Conservation (phyloP, 2,329 filamentous ascomycete species). For the Xylaria sp. region DNA sequence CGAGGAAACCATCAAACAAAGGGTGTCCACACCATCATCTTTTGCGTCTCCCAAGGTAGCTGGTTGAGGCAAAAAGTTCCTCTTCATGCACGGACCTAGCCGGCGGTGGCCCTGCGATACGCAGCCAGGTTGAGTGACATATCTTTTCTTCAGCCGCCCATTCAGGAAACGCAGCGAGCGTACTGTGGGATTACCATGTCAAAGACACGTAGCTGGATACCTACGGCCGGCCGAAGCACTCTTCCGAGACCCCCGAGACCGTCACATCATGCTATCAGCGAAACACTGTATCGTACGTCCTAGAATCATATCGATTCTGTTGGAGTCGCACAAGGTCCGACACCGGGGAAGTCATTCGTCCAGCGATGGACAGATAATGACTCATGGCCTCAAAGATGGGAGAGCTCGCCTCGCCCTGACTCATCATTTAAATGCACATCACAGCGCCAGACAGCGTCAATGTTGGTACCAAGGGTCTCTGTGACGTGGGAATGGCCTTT, state of each 20-base stretch:
- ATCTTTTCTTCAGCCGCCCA: slow-evolving; percentile 1
- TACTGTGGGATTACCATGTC: not conserved
- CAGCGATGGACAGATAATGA: slow-evolving; percentile 9
- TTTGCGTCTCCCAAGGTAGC: not conserved
- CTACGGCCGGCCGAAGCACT: not conserved
- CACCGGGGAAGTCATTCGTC: slow-evolving; percentile 2
- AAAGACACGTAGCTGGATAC: slow-evolving; percentile 3
- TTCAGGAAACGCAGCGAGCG: not conserved
- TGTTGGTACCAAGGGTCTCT: slow-evolving; percentile 11
- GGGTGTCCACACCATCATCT: not conserved
- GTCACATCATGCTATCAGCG: not conserved
- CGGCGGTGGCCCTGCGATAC: not conserved
- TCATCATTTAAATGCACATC: slow-evolving; percentile 6
- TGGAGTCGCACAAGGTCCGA: slow-evolving; percentile 15
- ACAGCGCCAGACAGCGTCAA: not conserved
- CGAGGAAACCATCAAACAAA: not conserved
- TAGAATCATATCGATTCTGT: not conserved
- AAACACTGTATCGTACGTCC: not conserved
- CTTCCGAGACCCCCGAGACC: not conserved
- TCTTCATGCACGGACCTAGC: not conserved
- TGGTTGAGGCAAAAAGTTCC: not conserved
- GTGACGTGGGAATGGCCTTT: slow-evolving; percentile 5
- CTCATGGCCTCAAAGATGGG: slow-evolving; percentile 8
- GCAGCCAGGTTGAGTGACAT: not conserved
- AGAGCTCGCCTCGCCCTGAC: slow-evolving; percentile 6